A percentile compares a stretch with the other conserved stretches of the same genome.
phyloP scores from a whole-genome alignment of 75 land plant genomes.

The Larix kaempferi region DNA sequence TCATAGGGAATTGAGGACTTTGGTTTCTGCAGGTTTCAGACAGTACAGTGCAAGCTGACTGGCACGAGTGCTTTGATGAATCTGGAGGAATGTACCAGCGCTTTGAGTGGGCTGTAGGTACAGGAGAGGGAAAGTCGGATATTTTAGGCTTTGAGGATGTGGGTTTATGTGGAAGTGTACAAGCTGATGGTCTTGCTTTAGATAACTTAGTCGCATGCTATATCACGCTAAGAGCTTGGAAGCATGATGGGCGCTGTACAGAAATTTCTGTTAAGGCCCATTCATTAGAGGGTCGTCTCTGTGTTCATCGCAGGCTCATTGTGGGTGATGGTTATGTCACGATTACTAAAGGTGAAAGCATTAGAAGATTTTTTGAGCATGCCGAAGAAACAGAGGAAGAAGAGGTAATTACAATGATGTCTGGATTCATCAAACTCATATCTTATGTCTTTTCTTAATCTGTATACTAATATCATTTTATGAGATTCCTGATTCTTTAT shows the following conservation, averaged over 20 bases:
- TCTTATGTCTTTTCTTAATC: conserved; percentile 7
- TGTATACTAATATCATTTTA: neutral
- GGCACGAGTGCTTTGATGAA: conserved; percentile 86
- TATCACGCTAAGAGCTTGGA: conserved; percentile 93
- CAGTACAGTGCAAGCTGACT: conserved; percentile 77
- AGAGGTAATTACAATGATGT: conserved; percentile 50
- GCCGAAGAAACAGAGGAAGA: conserved; percentile 99
- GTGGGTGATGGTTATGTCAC: conserved; percentile 97
- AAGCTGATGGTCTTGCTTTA: conserved; percentile 71
- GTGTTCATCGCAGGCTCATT: conserved; percentile 93
- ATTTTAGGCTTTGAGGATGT: conserved; percentile 95
- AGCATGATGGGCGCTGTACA: conserved; percentile 84
- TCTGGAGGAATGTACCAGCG: conserved; percentile 75
- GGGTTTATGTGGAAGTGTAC: conserved; percentile 68
- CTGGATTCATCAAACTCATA: neutral
- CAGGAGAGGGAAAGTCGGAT: conserved; percentile 90
- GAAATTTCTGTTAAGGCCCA: conserved; percentile 94
- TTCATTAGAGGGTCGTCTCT: conserved; percentile 85
- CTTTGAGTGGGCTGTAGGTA: conserved; percentile 98
- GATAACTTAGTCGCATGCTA: conserved; percentile 60
- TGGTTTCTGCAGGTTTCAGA: conserved; percentile 73
- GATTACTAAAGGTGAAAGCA: conserved; percentile 90
- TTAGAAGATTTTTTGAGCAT: conserved; percentile 94
- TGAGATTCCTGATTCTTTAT: too few species aligned
- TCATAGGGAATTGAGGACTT: neutral